Evolutionary conservation across 2,329 filamentous ascomycete genomes (phyloP), one percentile per base, ranked within the genome.

Genomic region (Hypoxylon sp.): DNA sequence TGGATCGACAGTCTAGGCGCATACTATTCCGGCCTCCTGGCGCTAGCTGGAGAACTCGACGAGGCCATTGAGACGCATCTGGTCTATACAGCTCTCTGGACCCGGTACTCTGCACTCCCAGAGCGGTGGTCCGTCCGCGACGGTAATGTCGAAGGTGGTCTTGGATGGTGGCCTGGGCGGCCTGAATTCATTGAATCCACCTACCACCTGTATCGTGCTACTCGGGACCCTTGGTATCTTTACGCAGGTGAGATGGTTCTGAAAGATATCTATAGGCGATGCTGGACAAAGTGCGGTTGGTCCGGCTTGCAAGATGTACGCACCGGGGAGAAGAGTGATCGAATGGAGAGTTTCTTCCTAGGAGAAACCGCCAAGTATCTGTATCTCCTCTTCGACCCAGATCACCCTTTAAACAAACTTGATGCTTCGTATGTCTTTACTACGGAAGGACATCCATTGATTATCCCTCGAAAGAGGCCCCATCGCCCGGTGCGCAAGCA

Each of bases 271-370:
- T 91, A 92, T 74, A 86, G 93, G 52, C 88, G 95, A 59, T 99
- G 96, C 80, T 94, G 93, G 89, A 93, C 94, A 0, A 87, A 88
- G 68, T 99, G 96, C 75, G 96, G 96, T 43, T 98, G 95, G 94
- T 93, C 95, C 13, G 95, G 95, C 0, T 84, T 98, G 36, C 91
- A 94, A 75, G 91, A 94, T 77, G 92, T 95, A 7, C 84, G 90
- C 34, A 93, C 88, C 4, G 95, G 95, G 2, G 93, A 98, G 80
- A 89, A 93, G 79, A 93, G 89, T 73, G 94, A 99, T 78, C 91
- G 96, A 34, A 98, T 98, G 96, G 96, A 99, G 80, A 98, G 95
- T 78, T 99, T 98, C 84, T 98, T 98, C 76, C 85, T 99, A 0
- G 95, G 96, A 13, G 96, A 99, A 80, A 99, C 96, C 1, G 91